Evolutionary conservation across 257 asterid species (phyloP), one percentile per base, ranked within the genome.

Genomic region (Eustoma russellianum): DNA sequence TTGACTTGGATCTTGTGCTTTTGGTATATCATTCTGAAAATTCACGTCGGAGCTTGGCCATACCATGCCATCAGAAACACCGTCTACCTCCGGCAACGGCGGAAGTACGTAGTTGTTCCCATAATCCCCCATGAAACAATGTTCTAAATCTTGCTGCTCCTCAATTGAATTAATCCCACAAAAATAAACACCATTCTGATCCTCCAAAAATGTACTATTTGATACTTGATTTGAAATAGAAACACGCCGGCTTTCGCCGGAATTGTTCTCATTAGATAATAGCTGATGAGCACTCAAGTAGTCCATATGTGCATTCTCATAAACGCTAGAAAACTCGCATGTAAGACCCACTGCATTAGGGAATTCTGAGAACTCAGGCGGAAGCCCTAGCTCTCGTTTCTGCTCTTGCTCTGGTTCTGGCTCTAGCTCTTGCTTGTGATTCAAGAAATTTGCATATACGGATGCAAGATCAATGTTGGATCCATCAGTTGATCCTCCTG

Each of bases 391-490:
- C n/a, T n/a, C 17, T 59, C 57, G 60, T 6, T 44, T 48, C 4
- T 50, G 51, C 44, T 24, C 47, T 3, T 33, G 34, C 15, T 59
- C 61, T 0, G 50, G 46, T 9, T 35, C 1, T 35, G n/a, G 41
- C 41, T 35, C 41, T 35, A 9, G 41, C 41, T 35, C 41, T 24
- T 79, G 66, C 53, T 65, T 60, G 34, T 60, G 82, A 53, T 73
- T 74, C 64, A 86, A 75, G 69, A 78, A 86, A 60, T 80, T 86
- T 0, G 91, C 77, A 53, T 76, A 83, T 12, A 86, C 93, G 35
- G 75, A 70, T 0, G 83, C 88, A 33, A 83, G 83, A 67, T 86
- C 93, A 55, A 86, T 83, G 56, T 17, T 68, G 5, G 76, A 33
- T 16, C 55, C 71, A 35, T 52, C 63, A 14, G 17, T 38, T 35